Evolutionary conservation across 441 rosid genomes (phyloP).

Genomic region (Codiaeum variegatum): DNA sequence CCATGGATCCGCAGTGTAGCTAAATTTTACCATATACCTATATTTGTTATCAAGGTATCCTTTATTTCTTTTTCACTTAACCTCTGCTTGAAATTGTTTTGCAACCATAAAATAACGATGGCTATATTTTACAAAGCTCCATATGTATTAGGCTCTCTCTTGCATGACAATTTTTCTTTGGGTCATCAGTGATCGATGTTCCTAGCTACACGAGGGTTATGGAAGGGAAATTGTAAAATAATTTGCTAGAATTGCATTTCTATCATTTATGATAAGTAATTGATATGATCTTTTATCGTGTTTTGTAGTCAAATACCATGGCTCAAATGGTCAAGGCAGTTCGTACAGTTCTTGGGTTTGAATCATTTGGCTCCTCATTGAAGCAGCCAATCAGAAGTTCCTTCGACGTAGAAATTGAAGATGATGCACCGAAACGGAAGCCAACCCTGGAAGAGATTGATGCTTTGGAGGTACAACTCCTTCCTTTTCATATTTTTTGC

Average conservation of each 20-base stretch:
- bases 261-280: neutral
- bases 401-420: conserved; percentile 65
- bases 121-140: neutral
- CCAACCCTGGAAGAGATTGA: conserved; percentile 94
- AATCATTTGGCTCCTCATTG: conserved; percentile 45
- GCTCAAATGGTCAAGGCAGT: conserved; percentile 96
- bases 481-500: conserved; percentile 7
- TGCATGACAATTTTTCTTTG: neutral
- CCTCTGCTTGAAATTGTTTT: neutral
- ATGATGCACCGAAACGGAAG: conserved; percentile 75
- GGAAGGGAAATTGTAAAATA: neutral
- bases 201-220: neutral
- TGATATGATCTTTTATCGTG: conserved; percentile 12
- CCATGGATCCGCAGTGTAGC: conserved; percentile 82
- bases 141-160: neutral
- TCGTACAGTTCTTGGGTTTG: conserved; percentile 77
- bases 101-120: neutral
- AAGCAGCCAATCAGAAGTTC: conserved; percentile 35
- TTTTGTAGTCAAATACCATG: conserved; percentile 80
- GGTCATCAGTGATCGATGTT: neutral
- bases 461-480: conserved; percentile 77
- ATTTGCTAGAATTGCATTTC: neutral
- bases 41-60: conserved; percentile 76
- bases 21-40: conserved; percentile 68
- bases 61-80: neutral